These are phyloP conservation scores for Saccharum hybrid DNA, from an alignment of 202 grass and related monocot species.

Conservation along the genomic window DNA sequence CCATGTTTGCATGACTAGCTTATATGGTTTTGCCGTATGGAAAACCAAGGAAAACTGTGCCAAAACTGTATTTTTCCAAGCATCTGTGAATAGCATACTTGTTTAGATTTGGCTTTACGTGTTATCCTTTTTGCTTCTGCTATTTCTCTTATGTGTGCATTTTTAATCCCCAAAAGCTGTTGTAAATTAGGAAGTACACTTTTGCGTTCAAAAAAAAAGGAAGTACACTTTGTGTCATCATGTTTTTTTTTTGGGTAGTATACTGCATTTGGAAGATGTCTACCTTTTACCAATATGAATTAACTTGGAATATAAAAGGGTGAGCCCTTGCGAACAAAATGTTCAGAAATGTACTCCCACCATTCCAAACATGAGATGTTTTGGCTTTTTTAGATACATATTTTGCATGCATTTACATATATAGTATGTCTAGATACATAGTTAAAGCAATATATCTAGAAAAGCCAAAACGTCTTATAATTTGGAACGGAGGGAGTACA, in stretches of 20 bases:
- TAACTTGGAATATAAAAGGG: neutral
- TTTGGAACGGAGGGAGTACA: neutral
- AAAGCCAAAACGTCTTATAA: neutral
- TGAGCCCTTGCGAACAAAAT: neutral
- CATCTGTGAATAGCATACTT: neutral
- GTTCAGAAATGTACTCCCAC: neutral
- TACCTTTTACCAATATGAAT: constrained; percentile 16
- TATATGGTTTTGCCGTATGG: neutral
- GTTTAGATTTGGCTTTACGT: neutral
- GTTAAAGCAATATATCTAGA: neutral
- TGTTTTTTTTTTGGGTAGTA: neutral
- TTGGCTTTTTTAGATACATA: too few species aligned
- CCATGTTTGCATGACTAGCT: neutral
- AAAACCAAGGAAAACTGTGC: neutral
- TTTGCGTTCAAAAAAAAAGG: neutral
- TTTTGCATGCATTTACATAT: too few species aligned
- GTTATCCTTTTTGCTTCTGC: neutral
- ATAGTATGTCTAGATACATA: too few species aligned
- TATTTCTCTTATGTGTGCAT: constrained; percentile 2
- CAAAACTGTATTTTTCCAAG: neutral
- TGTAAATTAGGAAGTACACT: neutral
- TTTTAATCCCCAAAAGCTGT: neutral
- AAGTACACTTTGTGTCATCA: neutral
- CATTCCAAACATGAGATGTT: too few species aligned
- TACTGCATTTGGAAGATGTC: neutral